These are phyloP conservation scores for Acanthamoeba polyphaga DNA, from an alignment of 208 protist genomes.

Conservation along the genomic window DNA sequence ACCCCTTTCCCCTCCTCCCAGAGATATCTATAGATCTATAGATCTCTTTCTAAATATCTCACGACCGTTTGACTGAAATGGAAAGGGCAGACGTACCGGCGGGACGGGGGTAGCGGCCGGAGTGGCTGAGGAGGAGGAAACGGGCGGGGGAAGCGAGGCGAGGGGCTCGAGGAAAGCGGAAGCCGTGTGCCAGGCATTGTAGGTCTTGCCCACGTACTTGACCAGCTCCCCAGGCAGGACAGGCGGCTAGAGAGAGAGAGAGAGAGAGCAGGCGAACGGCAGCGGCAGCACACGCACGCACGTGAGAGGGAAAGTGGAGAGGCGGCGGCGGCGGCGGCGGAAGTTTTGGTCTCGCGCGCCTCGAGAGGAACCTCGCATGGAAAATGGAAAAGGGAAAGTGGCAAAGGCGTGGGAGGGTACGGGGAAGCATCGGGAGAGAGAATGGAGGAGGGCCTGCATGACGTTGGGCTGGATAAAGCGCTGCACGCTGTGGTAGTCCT, in stretches of 20 bases:
- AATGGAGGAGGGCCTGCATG: not conserved
- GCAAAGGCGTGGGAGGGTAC: not conserved
- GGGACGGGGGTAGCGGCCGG: too few relatives aligned
- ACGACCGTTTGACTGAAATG: too few relatives aligned
- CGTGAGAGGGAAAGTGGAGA: not conserved
- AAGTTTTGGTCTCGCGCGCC: too few relatives aligned
- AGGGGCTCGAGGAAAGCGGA: not conserved
- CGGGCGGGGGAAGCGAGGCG: not conserved
- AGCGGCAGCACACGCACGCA: too few relatives aligned
- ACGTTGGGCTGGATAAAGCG: slow-evolving; percentile 29
- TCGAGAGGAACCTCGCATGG: too few relatives aligned
- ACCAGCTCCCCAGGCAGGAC: slow-evolving; percentile 43
- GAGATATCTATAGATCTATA: too few relatives aligned
- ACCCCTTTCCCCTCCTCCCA: too few relatives aligned
- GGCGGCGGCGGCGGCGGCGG: not conserved
- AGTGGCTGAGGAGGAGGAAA: not conserved
- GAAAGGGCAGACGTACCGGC: too few relatives aligned
- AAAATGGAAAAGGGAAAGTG: too few relatives aligned
- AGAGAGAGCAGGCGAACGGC: not conserved
- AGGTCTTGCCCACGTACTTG: slow-evolving; percentile 65
- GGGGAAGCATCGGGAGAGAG: not conserved
- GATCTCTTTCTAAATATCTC: too few relatives aligned
- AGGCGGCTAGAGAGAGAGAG: not conserved
- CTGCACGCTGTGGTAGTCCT: slow-evolving; percentile 31
- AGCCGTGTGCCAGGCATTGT: slow-evolving; percentile 51